Conservation (phyloP, 352 stramenopile species). For the Pythium folliculosum region DNA sequence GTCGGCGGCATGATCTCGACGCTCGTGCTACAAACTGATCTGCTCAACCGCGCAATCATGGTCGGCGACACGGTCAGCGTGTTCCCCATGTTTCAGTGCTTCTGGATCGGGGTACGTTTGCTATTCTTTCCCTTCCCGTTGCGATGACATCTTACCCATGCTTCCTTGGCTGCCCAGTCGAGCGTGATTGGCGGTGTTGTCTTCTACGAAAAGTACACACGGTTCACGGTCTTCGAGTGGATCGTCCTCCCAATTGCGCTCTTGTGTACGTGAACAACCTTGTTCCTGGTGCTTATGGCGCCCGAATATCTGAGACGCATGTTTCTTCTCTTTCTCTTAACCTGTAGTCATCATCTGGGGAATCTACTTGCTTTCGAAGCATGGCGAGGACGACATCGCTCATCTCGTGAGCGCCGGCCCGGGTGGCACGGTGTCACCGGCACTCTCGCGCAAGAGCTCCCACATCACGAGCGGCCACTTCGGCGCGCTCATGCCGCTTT, state of each 20-base stretch:
- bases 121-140: neutral
- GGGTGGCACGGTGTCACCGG: slow-evolving; percentile 30
- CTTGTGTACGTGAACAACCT: slow-evolving; percentile 73
- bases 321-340: too few relatives aligned
- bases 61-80: slow-evolving; percentile 80
- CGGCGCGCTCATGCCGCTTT: slow-evolving; percentile 79
- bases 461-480: slow-evolving; percentile 75
- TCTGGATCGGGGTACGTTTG: slow-evolving; percentile 80
- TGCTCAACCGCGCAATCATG: slow-evolving; percentile 87
- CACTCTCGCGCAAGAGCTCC: slow-evolving; percentile 35
- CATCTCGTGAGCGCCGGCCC: slow-evolving; percentile 32
- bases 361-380: slow-evolving; percentile 83
- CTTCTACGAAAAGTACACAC: slow-evolving; percentile 86
- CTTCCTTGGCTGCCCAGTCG: slow-evolving; percentile 42
- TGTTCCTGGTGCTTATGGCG: too few relatives aligned
- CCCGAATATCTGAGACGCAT: too few relatives aligned
- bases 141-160: neutral
- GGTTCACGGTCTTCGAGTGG: slow-evolving; percentile 80
- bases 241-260: slow-evolving; percentile 78
- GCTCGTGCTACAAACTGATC: slow-evolving; percentile 80
- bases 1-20: slow-evolving; percentile 81
- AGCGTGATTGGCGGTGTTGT: slow-evolving; percentile 83
- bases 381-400: slow-evolving; percentile 53
- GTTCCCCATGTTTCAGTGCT: slow-evolving; percentile 89
- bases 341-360: slow-evolving; percentile 86